phyloP scores from a whole-genome alignment of 2,329 filamentous ascomycete genomes.

The Fusarium sp. region DNA sequence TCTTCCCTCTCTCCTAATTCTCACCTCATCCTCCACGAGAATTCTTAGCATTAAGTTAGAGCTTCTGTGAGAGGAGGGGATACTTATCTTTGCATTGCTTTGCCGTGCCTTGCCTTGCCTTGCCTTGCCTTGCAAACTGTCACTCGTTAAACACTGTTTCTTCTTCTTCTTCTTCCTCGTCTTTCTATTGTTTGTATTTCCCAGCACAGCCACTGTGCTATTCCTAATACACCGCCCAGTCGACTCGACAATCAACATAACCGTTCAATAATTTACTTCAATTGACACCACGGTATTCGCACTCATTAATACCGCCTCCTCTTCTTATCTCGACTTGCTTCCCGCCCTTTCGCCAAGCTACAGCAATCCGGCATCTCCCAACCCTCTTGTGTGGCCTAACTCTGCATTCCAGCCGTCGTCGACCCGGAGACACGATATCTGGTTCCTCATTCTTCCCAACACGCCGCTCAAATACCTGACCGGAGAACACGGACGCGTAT shows the following conservation, averaged over 20 bases:
- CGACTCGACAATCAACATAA: constrained; percentile 21
- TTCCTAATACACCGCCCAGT: constrained; percentile 33
- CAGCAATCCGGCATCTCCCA: constrained; percentile 16
- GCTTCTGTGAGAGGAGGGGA: constrained; percentile 34
- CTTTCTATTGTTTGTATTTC: constrained; percentile 27
- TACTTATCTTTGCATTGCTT: constrained; percentile 34
- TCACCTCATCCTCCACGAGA: constrained; percentile 38
- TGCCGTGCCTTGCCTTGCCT: background rate
- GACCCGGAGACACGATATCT: constrained; percentile 33
- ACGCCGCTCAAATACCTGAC: constrained; percentile 1
- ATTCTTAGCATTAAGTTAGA: constrained; percentile 27
- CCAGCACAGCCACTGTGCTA: constrained; percentile 3
- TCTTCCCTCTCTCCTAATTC: constrained; percentile 35
- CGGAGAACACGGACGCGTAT: background rate
- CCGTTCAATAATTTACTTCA: constrained; percentile 23
- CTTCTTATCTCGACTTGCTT: constrained; percentile 16
- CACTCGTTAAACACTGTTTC: constrained; percentile 35
- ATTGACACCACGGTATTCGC: constrained; percentile 28
- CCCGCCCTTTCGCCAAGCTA: constrained; percentile 1
- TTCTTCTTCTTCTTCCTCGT: constrained; percentile 8
- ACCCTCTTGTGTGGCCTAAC: constrained; percentile 18
- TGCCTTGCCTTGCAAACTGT: constrained; percentile 15
- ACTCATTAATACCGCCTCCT: constrained; percentile 33
- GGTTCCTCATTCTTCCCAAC: constrained; percentile 24
- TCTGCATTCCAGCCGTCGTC: constrained; percentile 37